Percentiles rank a stretch among this genome's conserved stretches.
Conservation (phyloP, 2,329 filamentous ascomycete species). For the Trichoderma asperellum region DNA sequence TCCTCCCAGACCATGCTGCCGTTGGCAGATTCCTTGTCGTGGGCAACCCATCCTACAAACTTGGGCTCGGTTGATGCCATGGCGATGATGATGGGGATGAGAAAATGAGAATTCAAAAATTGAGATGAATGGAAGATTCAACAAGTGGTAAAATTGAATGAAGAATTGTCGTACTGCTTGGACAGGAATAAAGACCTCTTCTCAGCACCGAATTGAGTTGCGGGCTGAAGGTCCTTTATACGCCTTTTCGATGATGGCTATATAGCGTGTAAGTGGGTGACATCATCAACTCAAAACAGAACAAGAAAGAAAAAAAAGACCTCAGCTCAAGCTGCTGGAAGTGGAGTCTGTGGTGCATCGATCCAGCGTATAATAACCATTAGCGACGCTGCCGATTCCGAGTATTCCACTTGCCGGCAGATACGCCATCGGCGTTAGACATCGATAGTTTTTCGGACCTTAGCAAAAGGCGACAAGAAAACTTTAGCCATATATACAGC, state of each 20-base stretch:
- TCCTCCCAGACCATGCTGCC: constrained; percentile 24
- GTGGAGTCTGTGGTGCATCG: background rate
- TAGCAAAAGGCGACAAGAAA: background rate
- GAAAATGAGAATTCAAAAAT: background rate
- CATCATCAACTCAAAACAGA: constrained; percentile 1
- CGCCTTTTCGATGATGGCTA: background rate
- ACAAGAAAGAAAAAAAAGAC: background rate
- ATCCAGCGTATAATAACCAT: background rate
- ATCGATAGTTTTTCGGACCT: constrained; percentile 12
- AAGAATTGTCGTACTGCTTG: background rate
- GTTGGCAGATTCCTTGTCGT: background rate
- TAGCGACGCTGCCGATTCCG: background rate
- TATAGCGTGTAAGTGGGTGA: background rate
- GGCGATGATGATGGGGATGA: background rate
- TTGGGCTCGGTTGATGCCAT: constrained; percentile 17
- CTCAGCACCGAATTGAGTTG: background rate
- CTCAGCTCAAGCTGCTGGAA: background rate
- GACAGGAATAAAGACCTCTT: background rate
- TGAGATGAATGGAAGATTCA: background rate
- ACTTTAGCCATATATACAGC: background rate
- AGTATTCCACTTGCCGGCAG: background rate
- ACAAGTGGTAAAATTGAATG: background rate
- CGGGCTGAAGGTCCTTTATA: background rate
- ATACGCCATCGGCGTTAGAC: constrained; percentile 7
- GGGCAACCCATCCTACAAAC: constrained; percentile 20